Evolutionary conservation across 768 basidiomycete species (phyloP).

Genomic region (Lanmaoa pseudosensibilis): DNA sequence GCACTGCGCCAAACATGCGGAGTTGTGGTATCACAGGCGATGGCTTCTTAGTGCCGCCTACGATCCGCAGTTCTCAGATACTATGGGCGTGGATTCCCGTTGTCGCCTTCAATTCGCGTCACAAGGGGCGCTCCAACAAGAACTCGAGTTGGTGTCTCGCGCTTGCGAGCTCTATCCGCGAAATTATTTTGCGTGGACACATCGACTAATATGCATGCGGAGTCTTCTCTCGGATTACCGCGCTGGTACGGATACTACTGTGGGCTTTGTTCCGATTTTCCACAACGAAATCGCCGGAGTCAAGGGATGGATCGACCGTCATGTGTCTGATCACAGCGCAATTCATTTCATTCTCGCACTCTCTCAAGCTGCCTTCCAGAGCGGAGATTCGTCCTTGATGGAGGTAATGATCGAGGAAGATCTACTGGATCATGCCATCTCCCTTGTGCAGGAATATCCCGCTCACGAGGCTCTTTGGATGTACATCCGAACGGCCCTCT

Average conservation of each 20-base stretch:
- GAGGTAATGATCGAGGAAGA: conserved; percentile 3
- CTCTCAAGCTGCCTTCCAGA: conserved; percentile 18
- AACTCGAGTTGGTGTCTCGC: conserved; percentile 46
- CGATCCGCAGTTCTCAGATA: conserved; percentile 19
- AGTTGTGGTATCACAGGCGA: conserved; percentile 69
- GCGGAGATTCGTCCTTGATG: conserved; percentile 2
- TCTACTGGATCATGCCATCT: conserved; percentile 42
- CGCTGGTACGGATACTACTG: conserved; percentile 8
- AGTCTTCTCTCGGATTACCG: conserved; percentile 23
- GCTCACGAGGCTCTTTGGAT: conserved; percentile 65
- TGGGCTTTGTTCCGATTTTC: conserved; percentile 35
- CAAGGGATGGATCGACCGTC: conserved; percentile 56
- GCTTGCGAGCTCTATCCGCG: conserved; percentile 66
- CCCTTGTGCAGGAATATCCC: conserved; percentile 52
- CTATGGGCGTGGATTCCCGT: not conserved
- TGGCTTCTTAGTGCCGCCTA: conserved; percentile 51
- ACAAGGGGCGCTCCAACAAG: conserved; percentile 39
- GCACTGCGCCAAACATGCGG: conserved; percentile 62
- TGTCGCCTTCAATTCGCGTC: conserved; percentile 26
- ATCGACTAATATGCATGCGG: conserved; percentile 53
- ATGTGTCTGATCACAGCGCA: conserved; percentile 68
- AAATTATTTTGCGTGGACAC: conserved; percentile 74
- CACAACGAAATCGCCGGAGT: conserved; percentile 38
- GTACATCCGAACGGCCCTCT: conserved; percentile 33
- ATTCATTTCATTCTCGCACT: conserved; percentile 52